These are phyloP conservation scores for Coprinopsis marcescibilis DNA, from an alignment of 768 basidiomycete species.

Conservation along the genomic window DNA sequence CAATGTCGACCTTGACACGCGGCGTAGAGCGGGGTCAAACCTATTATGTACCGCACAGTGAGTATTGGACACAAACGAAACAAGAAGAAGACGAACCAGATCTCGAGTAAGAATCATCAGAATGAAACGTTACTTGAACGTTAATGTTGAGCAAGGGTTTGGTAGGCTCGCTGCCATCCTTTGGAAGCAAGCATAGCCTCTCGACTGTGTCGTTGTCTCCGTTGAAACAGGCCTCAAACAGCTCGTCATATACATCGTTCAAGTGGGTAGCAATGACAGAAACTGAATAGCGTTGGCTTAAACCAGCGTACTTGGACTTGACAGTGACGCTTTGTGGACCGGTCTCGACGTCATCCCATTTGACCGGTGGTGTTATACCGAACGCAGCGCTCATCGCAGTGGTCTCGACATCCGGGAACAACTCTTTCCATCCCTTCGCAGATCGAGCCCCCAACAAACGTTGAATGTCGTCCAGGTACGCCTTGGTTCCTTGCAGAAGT, in stretches of 20 bases:
- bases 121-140: slow-evolving; percentile 30
- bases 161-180: slow-evolving; percentile 18
- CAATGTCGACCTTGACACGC: slow-evolving; percentile 46
- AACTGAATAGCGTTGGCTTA: too few relatives aligned
- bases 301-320: too few relatives aligned
- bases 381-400: too few relatives aligned
- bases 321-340: too few relatives aligned
- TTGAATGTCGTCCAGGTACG: slow-evolving; percentile 31
- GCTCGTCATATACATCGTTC: slow-evolving; percentile 40
- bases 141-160: slow-evolving; percentile 38
- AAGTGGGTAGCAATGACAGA: slow-evolving; percentile 28
- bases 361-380: too few relatives aligned
- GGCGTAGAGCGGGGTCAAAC: slow-evolving; percentile 45
- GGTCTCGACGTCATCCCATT: too few relatives aligned
- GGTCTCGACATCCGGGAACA: slow-evolving; percentile 26
- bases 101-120: slow-evolving; percentile 10
- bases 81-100: slow-evolving; percentile 22
- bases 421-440: slow-evolving; percentile 39
- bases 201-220: slow-evolving; percentile 49
- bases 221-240: slow-evolving; percentile 49
- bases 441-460: slow-evolving; percentile 25
- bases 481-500: slow-evolving; percentile 21
- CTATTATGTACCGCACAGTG: slow-evolving; percentile 19
- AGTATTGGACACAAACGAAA: not conserved
- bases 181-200: slow-evolving; percentile 45